These are phyloP conservation scores for Warburgia ugandensis DNA, from an alignment of 164 flowering plant species.

Conservation along the genomic window DNA sequence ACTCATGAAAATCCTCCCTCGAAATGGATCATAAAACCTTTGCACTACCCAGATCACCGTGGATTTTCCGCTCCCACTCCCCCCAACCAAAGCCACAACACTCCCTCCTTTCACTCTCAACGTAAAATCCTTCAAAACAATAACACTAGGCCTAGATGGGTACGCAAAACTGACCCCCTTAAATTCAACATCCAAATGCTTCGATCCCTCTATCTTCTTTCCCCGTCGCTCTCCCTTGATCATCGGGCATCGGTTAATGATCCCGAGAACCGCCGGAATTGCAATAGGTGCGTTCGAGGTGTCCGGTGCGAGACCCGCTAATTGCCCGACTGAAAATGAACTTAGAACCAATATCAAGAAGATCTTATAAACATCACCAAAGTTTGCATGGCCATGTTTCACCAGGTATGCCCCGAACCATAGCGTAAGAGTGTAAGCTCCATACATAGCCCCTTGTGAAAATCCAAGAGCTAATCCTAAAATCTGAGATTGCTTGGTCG, in stretches of 20 bases:
- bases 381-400: constrained; percentile 23
- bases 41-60: constrained; percentile 64
- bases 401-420: constrained; percentile 58
- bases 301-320: constrained; percentile 77
- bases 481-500: constrained; percentile 42
- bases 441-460: constrained; percentile 78
- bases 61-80: constrained; percentile 73
- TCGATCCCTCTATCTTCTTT: constrained; percentile 31
- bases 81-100: constrained; percentile 68
- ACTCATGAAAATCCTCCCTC: constrained; percentile 47
- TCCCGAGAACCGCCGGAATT: constrained; percentile 44
- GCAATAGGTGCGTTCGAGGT: constrained; percentile 51
- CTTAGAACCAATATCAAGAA: constrained; percentile 69
- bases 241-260: constrained; percentile 39
- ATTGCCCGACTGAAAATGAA: constrained; percentile 75
- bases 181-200: constrained; percentile 43
- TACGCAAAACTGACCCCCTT: constrained; percentile 57
- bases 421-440: constrained; percentile 58
- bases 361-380: constrained; percentile 54
- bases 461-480: constrained; percentile 55
- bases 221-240: constrained; percentile 30
- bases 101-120: constrained; percentile 54
- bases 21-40: constrained; percentile 68
- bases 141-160: constrained; percentile 56
- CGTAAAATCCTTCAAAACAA: constrained; percentile 44